phyloP scores from a whole-genome alignment of 306 rosid species.

The Abrus precatorius region DNA sequence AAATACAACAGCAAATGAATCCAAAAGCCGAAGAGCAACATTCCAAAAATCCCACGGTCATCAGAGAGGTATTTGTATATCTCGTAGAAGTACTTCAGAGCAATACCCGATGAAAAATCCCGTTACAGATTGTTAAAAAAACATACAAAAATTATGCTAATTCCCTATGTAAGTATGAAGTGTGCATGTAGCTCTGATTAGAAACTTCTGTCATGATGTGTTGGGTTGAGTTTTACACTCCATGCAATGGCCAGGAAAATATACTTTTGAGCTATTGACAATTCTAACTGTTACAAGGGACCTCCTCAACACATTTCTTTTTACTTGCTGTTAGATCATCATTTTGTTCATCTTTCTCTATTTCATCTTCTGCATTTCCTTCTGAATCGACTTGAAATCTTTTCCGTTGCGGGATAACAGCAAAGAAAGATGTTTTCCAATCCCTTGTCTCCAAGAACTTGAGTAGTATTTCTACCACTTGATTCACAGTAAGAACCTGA shows the following conservation, averaged over 20 bases:
- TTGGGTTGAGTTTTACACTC: slow-evolving; percentile 21
- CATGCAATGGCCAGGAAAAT: neutral
- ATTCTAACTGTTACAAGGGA: slow-evolving; percentile 44
- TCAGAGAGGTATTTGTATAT: neutral
- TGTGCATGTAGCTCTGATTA: neutral
- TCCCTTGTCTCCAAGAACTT: slow-evolving; percentile 83
- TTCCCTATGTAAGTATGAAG: slow-evolving; percentile 13
- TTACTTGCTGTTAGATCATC: slow-evolving; percentile 42
- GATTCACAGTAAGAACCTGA: slow-evolving; percentile 97
- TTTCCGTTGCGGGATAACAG: slow-evolving; percentile 90
- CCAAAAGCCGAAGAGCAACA: slow-evolving; percentile 3
- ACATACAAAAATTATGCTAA: slow-evolving; percentile 10
- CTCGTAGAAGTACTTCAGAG: neutral
- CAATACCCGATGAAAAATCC: slow-evolving; percentile 14
- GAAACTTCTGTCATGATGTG: slow-evolving; percentile 3
- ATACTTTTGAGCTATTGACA: slow-evolving; percentile 8
- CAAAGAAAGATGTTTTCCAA: slow-evolving; percentile 83
- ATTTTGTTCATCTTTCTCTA: slow-evolving; percentile 53
- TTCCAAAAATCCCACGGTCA: slow-evolving; percentile 9
- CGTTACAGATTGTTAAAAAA: slow-evolving; percentile 32
- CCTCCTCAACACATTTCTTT: slow-evolving; percentile 44
- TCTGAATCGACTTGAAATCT: slow-evolving; percentile 64
- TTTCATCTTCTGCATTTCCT: slow-evolving; percentile 47
- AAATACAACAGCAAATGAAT: neutral
- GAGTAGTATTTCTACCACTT: slow-evolving; percentile 71